These are phyloP conservation scores for Middelhovenomyces tepae DNA, from an alignment of 805 yeast species.

Conservation along the genomic window DNA sequence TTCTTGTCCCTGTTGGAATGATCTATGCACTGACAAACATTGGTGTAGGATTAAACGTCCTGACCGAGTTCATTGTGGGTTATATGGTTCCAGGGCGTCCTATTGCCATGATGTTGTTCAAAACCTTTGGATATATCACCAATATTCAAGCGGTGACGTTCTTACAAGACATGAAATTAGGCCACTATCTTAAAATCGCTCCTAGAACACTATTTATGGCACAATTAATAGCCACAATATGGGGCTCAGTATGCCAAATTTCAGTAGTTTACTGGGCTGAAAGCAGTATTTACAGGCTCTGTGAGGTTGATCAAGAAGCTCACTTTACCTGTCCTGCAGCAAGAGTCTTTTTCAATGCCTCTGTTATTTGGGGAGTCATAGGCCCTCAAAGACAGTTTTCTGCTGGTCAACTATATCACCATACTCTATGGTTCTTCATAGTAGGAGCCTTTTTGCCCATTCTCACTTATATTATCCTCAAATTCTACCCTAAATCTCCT, in stretches of 20 bases:
- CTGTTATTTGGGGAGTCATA: conserved; percentile 56
- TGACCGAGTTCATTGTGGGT: conserved; percentile 58
- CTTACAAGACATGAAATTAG: conserved; percentile 50
- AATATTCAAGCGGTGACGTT: conserved; percentile 46
- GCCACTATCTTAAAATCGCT: conserved; percentile 55
- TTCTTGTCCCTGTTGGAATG: conserved; percentile 54
- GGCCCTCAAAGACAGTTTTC: conserved; percentile 55
- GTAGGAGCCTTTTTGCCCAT: conserved; percentile 44
- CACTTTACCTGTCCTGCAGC: conserved; percentile 42
- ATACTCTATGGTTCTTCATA: conserved; percentile 50
- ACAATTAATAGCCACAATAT: conserved; percentile 37
- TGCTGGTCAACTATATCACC: conserved; percentile 41
- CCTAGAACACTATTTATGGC: conserved; percentile 52
- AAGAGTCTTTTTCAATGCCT: conserved; percentile 43
- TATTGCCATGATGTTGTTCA: conserved; percentile 53
- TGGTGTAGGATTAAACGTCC: conserved; percentile 48
- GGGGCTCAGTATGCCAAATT: conserved; percentile 37
- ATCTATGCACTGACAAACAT: conserved; percentile 56
- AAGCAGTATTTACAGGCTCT: conserved; percentile 32
- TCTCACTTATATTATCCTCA: conserved; percentile 32
- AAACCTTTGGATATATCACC: conserved; percentile 49
- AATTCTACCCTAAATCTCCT: conserved; percentile 33
- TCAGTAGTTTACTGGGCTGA: conserved; percentile 37
- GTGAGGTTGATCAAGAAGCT: conserved; percentile 35
- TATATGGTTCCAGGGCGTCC: conserved; percentile 56